Evolutionary conservation across 768 basidiomycete species (phyloP).

Genomic region (Tylopilus intermedius): DNA sequence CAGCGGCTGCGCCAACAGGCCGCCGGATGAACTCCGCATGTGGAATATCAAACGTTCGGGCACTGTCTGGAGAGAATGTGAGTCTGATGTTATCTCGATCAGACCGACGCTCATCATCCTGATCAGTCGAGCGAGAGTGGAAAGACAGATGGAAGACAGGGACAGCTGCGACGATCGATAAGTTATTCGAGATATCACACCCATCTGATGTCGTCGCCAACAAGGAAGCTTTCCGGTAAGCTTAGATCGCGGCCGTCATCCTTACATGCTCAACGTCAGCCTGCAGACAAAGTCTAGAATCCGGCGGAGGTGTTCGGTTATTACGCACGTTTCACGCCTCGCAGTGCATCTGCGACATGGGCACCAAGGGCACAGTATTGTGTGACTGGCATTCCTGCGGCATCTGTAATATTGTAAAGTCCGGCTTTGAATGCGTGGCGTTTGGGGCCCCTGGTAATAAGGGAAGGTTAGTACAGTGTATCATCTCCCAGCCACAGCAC

Average conservation of each 20-base stretch:
- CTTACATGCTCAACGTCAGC: slow-evolving; percentile 4
- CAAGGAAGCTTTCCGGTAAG: slow-evolving; percentile 49
- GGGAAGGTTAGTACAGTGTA: slow-evolving; percentile 43
- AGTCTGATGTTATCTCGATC: slow-evolving; percentile 25
- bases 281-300: slow-evolving; percentile 30
- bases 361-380: slow-evolving; percentile 44
- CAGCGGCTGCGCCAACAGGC: slow-evolving; percentile 45
- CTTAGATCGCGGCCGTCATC: neutral
- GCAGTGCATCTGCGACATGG: slow-evolving; percentile 67
- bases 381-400: slow-evolving; percentile 63
- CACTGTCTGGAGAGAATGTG: slow-evolving; percentile 50
- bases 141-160: slow-evolving; percentile 31
- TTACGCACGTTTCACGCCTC: slow-evolving; percentile 59
- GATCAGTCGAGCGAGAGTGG: slow-evolving; percentile 55
- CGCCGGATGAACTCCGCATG: slow-evolving; percentile 39
- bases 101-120: slow-evolving; percentile 23
- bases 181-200: slow-evolving; percentile 49
- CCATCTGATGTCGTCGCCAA: slow-evolving; percentile 28
- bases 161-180: slow-evolving; percentile 42
- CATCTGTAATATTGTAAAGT: slow-evolving; percentile 55
- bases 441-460: slow-evolving; percentile 50
- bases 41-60: slow-evolving; percentile 45
- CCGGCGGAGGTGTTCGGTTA: slow-evolving; percentile 37
- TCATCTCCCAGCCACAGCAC: slow-evolving; percentile 1
- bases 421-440: slow-evolving; percentile 52